Conservation (phyloP, 2,329 filamentous ascomycete genomes). For the Seiridium cupressi region DNA sequence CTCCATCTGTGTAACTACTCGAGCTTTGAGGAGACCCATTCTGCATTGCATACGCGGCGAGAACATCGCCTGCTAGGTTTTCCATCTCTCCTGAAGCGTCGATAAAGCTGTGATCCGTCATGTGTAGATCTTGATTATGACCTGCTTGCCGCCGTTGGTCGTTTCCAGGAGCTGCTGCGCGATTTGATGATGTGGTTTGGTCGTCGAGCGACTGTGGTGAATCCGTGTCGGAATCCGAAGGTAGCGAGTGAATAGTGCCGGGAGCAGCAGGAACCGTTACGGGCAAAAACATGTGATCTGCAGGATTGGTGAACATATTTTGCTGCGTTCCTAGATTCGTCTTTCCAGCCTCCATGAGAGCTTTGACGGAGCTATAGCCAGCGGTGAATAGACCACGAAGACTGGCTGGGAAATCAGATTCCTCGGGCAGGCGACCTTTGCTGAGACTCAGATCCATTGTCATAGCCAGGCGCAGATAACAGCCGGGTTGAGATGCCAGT, state of each 20-base stretch:
- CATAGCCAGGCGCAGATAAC: slow-evolving; percentile 40
- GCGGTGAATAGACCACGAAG: slow-evolving; percentile 35
- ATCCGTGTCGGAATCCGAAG: slow-evolving; percentile 24
- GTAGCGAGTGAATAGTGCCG: slow-evolving; percentile 25
- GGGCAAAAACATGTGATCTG: slow-evolving; percentile 8
- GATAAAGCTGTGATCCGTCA: slow-evolving; percentile 16
- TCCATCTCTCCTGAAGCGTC: slow-evolving; percentile 24
- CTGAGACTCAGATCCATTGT: slow-evolving; percentile 42
- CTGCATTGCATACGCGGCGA: slow-evolving; percentile 30
- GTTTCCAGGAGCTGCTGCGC: background rate
- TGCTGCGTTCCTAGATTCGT: background rate
- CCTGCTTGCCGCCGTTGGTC: background rate
- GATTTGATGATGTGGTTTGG: background rate
- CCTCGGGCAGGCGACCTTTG: slow-evolving; percentile 37
- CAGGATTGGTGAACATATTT: slow-evolving; percentile 10
- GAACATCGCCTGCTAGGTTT: slow-evolving; percentile 27
- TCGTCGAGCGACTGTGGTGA: slow-evolving; percentile 19
- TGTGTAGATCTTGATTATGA: slow-evolving; percentile 2
- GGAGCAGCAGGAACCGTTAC: slow-evolving; percentile 14
- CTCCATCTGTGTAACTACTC: slow-evolving; percentile 5
- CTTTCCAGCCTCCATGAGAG: slow-evolving; percentile 20
- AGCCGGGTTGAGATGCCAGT: slow-evolving; percentile 35
- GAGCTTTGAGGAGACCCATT: slow-evolving; percentile 20
- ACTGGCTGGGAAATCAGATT: slow-evolving; percentile 38
- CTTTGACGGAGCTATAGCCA: slow-evolving; percentile 33